Evolutionary conservation across 2,329 filamentous ascomycete genomes (phyloP).

Genomic region (Botrytis medusae): DNA sequence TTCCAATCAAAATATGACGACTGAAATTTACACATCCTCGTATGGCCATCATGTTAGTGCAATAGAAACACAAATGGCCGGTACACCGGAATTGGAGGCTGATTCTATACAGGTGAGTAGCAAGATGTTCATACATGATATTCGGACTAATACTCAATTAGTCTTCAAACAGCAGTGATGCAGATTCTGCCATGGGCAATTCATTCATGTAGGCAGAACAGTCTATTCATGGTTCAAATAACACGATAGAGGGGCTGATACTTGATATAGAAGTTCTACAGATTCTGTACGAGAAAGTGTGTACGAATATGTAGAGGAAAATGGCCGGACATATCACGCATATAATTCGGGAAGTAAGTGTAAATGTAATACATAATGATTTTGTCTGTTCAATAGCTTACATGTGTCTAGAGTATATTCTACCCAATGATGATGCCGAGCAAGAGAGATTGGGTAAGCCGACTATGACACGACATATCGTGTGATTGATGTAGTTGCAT

Average conservation of each 20-base stretch:
- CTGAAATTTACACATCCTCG: background rate
- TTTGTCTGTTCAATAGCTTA: background rate
- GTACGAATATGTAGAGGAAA: slow-evolving; percentile 41
- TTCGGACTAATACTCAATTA: background rate
- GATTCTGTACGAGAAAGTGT: slow-evolving; percentile 39
- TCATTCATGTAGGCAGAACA: background rate
- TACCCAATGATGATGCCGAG: slow-evolving; percentile 29
- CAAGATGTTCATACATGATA: background rate
- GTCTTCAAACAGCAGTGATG: background rate
- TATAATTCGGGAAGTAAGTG: slow-evolving; percentile 30
- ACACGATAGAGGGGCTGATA: background rate
- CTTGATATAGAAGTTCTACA: slow-evolving; percentile 21
- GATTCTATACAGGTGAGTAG: slow-evolving; percentile 8
- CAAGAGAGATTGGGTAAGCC: slow-evolving; percentile 18
- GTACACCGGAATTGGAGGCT: background rate
- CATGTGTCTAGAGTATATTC: slow-evolving; percentile 25
- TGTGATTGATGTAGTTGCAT: background rate
- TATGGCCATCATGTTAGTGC: too few relatives aligned
- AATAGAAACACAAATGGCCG: background rate
- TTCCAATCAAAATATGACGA: background rate
- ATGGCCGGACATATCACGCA: slow-evolving; percentile 33
- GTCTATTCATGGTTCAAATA: background rate
- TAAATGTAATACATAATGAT: background rate
- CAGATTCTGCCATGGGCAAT: background rate
- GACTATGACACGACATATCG: background rate